Evolutionary conservation across 306 rosid genomes (phyloP), one percentile per base, ranked within the genome.

Genomic region (Trichosanthes cucumerina): DNA sequence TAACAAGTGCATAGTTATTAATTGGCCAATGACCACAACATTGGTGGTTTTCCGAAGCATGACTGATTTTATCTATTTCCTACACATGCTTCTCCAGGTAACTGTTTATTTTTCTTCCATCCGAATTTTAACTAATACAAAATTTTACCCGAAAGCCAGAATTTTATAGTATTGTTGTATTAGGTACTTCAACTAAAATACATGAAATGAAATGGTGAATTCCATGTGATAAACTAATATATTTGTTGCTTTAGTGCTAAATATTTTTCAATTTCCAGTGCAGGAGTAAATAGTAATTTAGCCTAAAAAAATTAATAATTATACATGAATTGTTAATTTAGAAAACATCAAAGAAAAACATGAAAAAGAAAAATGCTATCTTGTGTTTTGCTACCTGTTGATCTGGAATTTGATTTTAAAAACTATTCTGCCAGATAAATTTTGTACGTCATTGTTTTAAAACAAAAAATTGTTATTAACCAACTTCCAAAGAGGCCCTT

Each of bases 61-160:
- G 39, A 89, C 88, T 53, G 98, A 94, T 92, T 1, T 88, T 33
- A 65, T 92, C 50, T 88, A 86, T 85, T 78, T 90, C 36, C 77
- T 94, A 50, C 87, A 94, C 85, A 89, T 94, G 56, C 87, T 94
- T 84, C 95, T 94, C 44, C 95, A 92, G 93, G 97, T 54, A 86
- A 76, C 63, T 75, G 77, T 44, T 78, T 34, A 52, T 47, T 65
- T 82, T 72, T 78, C 24, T 77, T 39, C 5, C 26, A 19, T 46
- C 39, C 18, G 19, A 31, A 62, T 5, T 39, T 66, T 21, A 38
- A 66, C 50, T 66, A 39, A 1, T 1, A 9, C 26, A 9, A 19
- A 19, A 38, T 62, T 28, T 62, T 28, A 28, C 54, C 18, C 18
- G 18, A 49, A 49, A 49, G 14, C 54, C 18, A 2, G 54, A 43